Conservation (phyloP, 257 asterid genomes). For the Paraleonurus japonicus region DNA sequence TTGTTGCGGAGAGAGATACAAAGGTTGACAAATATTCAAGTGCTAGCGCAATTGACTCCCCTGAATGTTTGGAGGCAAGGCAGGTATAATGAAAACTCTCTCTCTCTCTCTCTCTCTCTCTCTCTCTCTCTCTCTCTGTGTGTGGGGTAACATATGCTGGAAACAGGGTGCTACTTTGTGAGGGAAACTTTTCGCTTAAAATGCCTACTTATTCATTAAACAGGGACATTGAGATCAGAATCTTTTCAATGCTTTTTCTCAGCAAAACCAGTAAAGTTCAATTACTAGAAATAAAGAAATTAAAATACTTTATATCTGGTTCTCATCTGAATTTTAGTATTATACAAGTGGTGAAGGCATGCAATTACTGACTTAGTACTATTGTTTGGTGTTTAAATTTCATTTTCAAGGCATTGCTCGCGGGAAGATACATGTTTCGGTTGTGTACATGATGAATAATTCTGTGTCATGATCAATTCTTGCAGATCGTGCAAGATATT, state of each 20-base stretch:
- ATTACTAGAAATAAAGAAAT: neutral
- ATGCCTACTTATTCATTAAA: conserved; percentile 13
- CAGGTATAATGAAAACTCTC: conserved; percentile 38
- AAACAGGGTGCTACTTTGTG: conserved; percentile 11
- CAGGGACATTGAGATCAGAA: neutral
- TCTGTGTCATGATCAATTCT: conserved; percentile 34
- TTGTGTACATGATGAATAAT: conserved; percentile 37
- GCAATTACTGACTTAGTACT: neutral
- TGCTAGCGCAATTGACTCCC: conserved; percentile 48
- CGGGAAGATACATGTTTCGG: conserved; percentile 26
- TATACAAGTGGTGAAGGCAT: conserved; percentile 5
- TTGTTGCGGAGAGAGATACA: conserved; percentile 56
- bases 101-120: neutral
- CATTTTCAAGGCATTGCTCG: conserved; percentile 34
- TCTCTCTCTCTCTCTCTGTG: neutral
- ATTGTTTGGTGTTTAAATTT: conserved; percentile 22
- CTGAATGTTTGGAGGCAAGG: conserved; percentile 53
- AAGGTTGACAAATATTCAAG: conserved; percentile 52
- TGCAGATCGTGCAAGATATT: conserved; percentile 69
- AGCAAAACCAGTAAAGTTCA: neutral
- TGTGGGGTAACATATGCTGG: neutral
- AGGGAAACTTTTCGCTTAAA: conserved; percentile 6
- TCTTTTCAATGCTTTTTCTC: conserved; percentile 8
- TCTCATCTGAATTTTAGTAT: neutral
- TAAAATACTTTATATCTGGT: neutral